phyloP scores from a whole-genome alignment of 495 filamentous ascomycete species.

The Opeltia flavorubescens region DNA sequence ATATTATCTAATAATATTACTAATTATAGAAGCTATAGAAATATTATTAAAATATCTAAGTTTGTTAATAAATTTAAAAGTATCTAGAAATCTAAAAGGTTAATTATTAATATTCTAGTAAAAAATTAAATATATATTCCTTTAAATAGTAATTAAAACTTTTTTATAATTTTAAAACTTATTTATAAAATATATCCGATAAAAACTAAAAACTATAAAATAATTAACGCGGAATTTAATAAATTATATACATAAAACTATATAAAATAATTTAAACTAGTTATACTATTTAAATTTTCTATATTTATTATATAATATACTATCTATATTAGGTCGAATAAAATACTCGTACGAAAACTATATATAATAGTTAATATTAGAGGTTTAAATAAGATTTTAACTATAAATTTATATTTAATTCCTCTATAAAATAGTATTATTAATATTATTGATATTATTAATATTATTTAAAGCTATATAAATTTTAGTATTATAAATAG shows the following conservation, averaged over 20 bases:
- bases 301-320: conserved; percentile 11
- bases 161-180: background rate
- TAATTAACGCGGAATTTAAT: conserved; percentile 12
- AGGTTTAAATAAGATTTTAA: conserved; percentile 1
- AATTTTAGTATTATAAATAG: background rate
- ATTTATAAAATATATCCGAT: conserved; percentile 2
- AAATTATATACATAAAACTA: conserved; percentile 9
- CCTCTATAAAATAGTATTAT: background rate
- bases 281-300: background rate
- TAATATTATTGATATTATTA: no score
- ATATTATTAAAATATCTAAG: background rate
- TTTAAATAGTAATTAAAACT: background rate
- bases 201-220: background rate
- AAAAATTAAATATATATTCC: background rate
- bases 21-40: background rate
- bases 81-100: background rate
- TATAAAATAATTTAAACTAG: no score
- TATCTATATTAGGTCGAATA: no score
- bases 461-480: background rate
- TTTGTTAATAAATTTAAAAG: background rate
- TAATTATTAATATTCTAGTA: background rate
- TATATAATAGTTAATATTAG: conserved; percentile 1
- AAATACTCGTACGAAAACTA: background rate
- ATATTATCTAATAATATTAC: background rate
- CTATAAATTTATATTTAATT: background rate